Evolutionary conservation across 2,329 filamentous ascomycete species (phyloP).

Genomic region (Cadophora sp.): DNA sequence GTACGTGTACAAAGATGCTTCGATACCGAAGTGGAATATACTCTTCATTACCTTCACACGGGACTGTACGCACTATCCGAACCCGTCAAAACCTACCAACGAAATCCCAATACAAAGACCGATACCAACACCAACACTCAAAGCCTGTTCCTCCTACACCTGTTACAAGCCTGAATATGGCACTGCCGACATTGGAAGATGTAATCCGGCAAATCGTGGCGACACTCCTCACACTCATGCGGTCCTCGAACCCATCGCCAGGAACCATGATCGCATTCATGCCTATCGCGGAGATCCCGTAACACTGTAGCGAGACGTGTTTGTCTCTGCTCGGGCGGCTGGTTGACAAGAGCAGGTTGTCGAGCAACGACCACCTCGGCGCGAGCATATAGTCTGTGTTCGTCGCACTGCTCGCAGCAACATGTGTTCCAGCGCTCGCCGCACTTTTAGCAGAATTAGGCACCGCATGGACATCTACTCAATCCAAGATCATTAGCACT

Average conservation of each 20-base stretch:
- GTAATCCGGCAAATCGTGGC: slow-evolving; percentile 47
- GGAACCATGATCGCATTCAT: slow-evolving; percentile 48
- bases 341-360: slow-evolving; percentile 13
- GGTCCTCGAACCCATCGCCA: slow-evolving; percentile 48
- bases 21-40: too few relatives aligned
- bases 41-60: too few relatives aligned
- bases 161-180: slow-evolving; percentile 51
- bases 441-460: slow-evolving; percentile 59
- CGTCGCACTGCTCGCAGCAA: slow-evolving; percentile 48
- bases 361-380: slow-evolving; percentile 44
- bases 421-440: slow-evolving; percentile 51
- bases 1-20: too few relatives aligned
- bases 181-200: slow-evolving; percentile 57
- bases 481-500: too few relatives aligned
- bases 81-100: too few relatives aligned
- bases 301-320: slow-evolving; percentile 34
- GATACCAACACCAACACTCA: slow-evolving; percentile 26
- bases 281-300: slow-evolving; percentile 45
- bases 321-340: neutral
- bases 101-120: neutral
- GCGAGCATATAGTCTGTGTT: slow-evolving; percentile 43
- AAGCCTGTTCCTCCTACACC: slow-evolving; percentile 54
- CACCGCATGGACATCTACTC: slow-evolving; percentile 53
- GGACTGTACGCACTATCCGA: neutral
- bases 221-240: slow-evolving; percentile 53